Evolutionary conservation across 2,329 filamentous ascomycete species (phyloP), one percentile per base, ranked within the genome.

Genomic region (Claviceps pazoutovae): DNA sequence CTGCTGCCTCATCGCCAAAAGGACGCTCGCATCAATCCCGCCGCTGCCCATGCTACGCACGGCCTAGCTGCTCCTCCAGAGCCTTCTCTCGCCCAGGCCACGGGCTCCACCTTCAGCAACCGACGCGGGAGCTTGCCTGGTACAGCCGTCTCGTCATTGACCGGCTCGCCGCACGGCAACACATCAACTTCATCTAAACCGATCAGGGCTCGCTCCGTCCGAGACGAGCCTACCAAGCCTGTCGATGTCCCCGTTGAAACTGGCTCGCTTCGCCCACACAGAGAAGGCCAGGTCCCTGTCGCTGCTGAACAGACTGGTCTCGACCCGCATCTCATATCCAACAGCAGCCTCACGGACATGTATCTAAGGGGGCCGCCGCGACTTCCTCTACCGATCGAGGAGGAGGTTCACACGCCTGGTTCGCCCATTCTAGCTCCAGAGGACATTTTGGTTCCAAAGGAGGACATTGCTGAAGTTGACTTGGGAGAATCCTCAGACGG

Each of bases 341-440:
- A 75, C 56, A 76, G 68, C 66, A 83, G 80, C 60, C 66, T 83
- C 57, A 80, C 79, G 57, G 78, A 80, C 58, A 76, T 83, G 71
- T 83, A 82, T 61, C 69, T 79, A 61, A 73, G 76, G 53, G 78
- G 85, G n/a, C 91, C 91, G 46, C 91, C 91, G 49, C 84, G 91
- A 55, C 74, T 97, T 61, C 91, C 91, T 53, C 79, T 97, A 54
- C 90, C 91, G 51, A 96, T 97, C 60, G 89, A 94, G 61, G 88
- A 96, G 72, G 89, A 95, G 65, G 78, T 86, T 14, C 84, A 93
- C 60, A 88, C 86, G 1, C 91, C 91, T 1, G 90, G 90, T 26
- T 96, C 90, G 45, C 91, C 91, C 51, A 91, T 95, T 57, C 79
- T 91, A 56, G 81, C 84, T 6, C 79, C 88, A 1, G 75, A 82